Evolutionary conservation across 2,329 filamentous ascomycete genomes (phyloP), one percentile per base, ranked within the genome.

Genomic region (Cytospora piceae): DNA sequence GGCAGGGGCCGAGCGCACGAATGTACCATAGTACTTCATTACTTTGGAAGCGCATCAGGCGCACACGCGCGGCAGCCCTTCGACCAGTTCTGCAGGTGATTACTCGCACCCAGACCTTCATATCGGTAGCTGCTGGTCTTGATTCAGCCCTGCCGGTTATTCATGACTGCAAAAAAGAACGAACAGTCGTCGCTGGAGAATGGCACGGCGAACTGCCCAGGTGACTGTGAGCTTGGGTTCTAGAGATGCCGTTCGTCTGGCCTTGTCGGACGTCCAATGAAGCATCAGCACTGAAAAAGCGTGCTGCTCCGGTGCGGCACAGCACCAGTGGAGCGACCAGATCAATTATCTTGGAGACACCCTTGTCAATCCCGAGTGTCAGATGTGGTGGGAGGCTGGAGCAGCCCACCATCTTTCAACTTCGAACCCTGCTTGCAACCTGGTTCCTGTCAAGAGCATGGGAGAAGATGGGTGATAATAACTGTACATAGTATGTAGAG

Each of bases 1-100:
- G 59, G 54, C 61, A 64, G 57, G 65, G 61, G 53, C 60, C 39
- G 49, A 53, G 37, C 42, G 39, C 29, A 29, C 29, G 31, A 63
- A 42, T 58, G 46, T 61, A 53, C 59, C 54, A 34, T 57, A 53
- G 14, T 51, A 15, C 39, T 22, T 52, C 9, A 5, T 34, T 39
- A 32, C 31, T 27, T 49, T 39, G 49, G 42, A 65, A 42, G 39
- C 53, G 65, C 39, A 67, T 53, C 57, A 65, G 39, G 39, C 53
- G 65, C 39, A 67, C 56, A 53, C 58, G 53, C 65, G 55, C 65
- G 58, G 57, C 62, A 67, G 62, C 65, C 61, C 56, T 53, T 64
- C 46, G 56, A 49, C 27, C 34, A 46, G 37, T 51, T 37, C 54
- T 63, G 61, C 54, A 63, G 56, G 55, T 51, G 24, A 54, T 27